Evolutionary conservation across 106 monocot genomes (phyloP).

Genomic region (Apostasia ramifera): DNA sequence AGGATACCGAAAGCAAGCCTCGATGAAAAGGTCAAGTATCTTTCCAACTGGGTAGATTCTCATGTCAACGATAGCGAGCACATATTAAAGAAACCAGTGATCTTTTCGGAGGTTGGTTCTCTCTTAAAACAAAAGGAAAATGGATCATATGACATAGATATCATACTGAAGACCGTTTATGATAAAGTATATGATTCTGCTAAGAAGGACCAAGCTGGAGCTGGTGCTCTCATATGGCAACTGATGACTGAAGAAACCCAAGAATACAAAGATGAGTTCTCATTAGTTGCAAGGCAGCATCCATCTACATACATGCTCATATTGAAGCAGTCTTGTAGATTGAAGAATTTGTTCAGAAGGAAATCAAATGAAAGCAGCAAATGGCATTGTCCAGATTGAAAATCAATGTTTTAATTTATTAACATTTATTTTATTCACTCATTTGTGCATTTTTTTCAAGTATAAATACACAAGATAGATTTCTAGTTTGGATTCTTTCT

Average conservation of each 20-base stretch:
- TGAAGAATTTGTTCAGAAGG: constrained; percentile 33
- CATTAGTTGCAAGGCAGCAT: constrained; percentile 48
- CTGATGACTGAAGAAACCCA: constrained; percentile 53
- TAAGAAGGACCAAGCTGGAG: constrained; percentile 52
- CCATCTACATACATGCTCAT: constrained; percentile 62
- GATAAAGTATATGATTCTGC: constrained; percentile 81
- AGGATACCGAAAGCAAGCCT: constrained; percentile 74
- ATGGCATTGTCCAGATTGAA: constrained; percentile 1
- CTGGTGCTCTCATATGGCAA: constrained; percentile 92
- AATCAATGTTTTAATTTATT: no score
- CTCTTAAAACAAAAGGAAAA: constrained; percentile 22
- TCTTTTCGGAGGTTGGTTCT: constrained; percentile 74
- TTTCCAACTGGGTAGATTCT: constrained; percentile 75
- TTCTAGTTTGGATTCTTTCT: no score
- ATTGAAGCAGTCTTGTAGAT: constrained; percentile 57
- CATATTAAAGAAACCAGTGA: constrained; percentile 75
- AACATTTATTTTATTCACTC: no score
- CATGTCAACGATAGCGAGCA: constrained; percentile 76
- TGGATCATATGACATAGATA: constrained; percentile 51
- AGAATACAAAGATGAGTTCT: constrained; percentile 51
- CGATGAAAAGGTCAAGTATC: constrained; percentile 56
- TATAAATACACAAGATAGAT: no score
- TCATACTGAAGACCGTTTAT: constrained; percentile 62
- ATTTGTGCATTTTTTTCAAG: no score
- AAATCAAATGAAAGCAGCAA: constrained; percentile 12